A percentile compares a stretch with the other conserved stretches of the same genome.
These are phyloP conservation scores for Micractinium sp. DNA, from an alignment of 139 green algal species.

Conservation along the genomic window DNA sequence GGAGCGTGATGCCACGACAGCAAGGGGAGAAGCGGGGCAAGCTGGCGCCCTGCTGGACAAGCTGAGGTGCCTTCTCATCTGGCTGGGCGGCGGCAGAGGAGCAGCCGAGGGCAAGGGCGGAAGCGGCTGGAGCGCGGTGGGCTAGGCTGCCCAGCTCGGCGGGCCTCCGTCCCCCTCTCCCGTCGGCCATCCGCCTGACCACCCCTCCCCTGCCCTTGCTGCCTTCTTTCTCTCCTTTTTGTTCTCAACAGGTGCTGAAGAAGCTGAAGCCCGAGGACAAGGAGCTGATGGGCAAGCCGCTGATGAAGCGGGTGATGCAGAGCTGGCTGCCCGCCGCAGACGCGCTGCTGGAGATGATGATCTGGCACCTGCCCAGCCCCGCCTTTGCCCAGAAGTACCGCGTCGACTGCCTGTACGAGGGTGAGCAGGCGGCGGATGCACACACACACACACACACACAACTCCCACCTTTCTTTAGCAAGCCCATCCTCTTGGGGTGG, in stretches of 20 bases:
- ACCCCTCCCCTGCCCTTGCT: background rate
- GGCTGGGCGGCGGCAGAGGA: too few species aligned
- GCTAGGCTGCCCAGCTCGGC: background rate
- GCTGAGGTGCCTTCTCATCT: too few species aligned
- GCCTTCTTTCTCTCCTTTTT: background rate
- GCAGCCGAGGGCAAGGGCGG: too few species aligned
- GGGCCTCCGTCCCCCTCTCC: background rate
- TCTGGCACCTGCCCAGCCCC: conserved; percentile 87
- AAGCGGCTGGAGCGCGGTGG: background rate
- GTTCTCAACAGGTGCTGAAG: conserved; percentile 45
- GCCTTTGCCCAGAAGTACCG: conserved; percentile 95
- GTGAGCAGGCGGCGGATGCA: background rate
- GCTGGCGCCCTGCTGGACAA: too few species aligned
- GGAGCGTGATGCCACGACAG: too few species aligned
- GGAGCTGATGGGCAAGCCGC: conserved; percentile 94
- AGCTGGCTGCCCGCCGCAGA: conserved; percentile 91
- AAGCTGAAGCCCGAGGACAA: conserved; percentile 93
- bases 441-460: too few species aligned
- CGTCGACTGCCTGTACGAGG: conserved; percentile 97
- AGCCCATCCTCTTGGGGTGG: too few species aligned
- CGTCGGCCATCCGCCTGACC: too few species aligned
- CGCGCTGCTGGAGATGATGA: conserved; percentile 99
- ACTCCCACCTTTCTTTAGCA: too few species aligned
- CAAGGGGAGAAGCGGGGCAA: too few species aligned
- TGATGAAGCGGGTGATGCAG: conserved; percentile 93